phyloP scores from a whole-genome alignment of 495 filamentous ascomycete species.

The Podospora fimiseda region DNA sequence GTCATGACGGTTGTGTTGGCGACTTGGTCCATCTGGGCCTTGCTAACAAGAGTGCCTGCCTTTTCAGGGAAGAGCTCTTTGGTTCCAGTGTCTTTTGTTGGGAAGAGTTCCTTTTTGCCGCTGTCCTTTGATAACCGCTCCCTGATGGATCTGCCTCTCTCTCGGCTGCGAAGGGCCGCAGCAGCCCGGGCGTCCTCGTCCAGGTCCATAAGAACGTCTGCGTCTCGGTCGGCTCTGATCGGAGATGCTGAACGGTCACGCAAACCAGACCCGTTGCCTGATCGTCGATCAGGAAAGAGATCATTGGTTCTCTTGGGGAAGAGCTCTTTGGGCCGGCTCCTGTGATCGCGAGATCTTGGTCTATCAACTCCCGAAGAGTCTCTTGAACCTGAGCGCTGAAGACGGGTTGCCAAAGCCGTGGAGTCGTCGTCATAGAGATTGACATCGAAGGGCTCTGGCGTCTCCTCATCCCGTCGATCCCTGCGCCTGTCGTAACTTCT shows the following conservation, averaged over 20 bases:
- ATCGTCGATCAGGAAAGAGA: conserved; percentile 42
- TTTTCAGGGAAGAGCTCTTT: conserved; percentile 71
- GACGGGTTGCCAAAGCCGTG: conserved; percentile 34
- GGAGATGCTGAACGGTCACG: conserved; percentile 69
- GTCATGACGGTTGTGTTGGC: conserved; percentile 38
- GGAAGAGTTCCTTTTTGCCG: conserved; percentile 60
- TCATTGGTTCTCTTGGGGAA: conserved; percentile 34
- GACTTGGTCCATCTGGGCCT: conserved; percentile 36
- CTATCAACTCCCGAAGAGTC: conserved; percentile 25
- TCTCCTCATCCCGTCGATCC: conserved; percentile 46
- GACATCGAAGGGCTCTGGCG: not conserved
- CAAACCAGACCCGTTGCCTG: conserved; percentile 36
- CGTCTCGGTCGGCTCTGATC: conserved; percentile 51
- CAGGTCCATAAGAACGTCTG: conserved; percentile 43
- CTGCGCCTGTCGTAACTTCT: conserved; percentile 44
- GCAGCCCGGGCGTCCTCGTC: conserved; percentile 25
- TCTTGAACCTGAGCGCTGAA: conserved; percentile 31
- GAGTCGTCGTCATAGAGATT: conserved; percentile 43
- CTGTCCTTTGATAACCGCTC: conserved; percentile 32
- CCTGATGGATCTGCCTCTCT: conserved; percentile 41
- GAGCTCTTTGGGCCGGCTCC: conserved; percentile 16
- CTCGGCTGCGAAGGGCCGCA: conserved; percentile 33
- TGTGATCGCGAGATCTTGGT: conserved; percentile 19
- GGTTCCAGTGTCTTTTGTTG: conserved; percentile 40
- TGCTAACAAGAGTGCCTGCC: conserved; percentile 22